Evolutionary conservation across 2,329 filamentous ascomycete genomes (phyloP), one percentile per base, ranked within the genome.

Genomic region (Stagonosporopsis chrysanthemi): DNA sequence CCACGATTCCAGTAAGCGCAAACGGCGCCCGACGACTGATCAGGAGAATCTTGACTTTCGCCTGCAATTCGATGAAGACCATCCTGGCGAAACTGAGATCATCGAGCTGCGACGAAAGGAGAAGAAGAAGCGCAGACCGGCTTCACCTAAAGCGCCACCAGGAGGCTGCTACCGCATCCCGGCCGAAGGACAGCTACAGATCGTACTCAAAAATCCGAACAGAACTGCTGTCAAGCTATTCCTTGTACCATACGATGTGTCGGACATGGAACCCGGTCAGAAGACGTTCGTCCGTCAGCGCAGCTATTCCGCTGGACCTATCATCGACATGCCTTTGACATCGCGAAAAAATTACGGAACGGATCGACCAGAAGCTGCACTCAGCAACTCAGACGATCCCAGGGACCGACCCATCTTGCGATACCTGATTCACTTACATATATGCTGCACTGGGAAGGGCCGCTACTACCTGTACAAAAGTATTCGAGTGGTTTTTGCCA

Each of bases 171-270:
- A 98, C 75, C 89, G 95, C 40, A 97, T 99, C 50, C 95, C 95
- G 0, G 89, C 95, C 70, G 90, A 93, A 75, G 95, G 95, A 0
- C 95, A 98, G 76, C 82, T 99, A 14, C 95, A 99, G 69, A 96
- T 99, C 62, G 89, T 99, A 60, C 91, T 99, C 74, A 98, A 98
- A 75, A 99, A 98, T 69, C 94, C 93, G 15, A 97, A 98, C 79
- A 98, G 98, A 74, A 98, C 95, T 3, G 95, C 95, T 1, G 94
- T 98, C 52, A 98, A 99, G 75, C 82, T 99, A 0, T 98, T 98
- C 67, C 83, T 98, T 23, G 87, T 99, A 2, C 95, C 94, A 0
- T 99, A 98, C 67, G 92, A 98, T 72, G 81, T 99, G 1, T 84
- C 87, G 1, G 94, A 92, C 48, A 99, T 99, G 94, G 90, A 95